Percentiles rank a stretch among this genome's conserved stretches.
These are phyloP conservation scores for Pythium chondricola DNA, from an alignment of 352 stramenopile species.

Conservation along the genomic window DNA sequence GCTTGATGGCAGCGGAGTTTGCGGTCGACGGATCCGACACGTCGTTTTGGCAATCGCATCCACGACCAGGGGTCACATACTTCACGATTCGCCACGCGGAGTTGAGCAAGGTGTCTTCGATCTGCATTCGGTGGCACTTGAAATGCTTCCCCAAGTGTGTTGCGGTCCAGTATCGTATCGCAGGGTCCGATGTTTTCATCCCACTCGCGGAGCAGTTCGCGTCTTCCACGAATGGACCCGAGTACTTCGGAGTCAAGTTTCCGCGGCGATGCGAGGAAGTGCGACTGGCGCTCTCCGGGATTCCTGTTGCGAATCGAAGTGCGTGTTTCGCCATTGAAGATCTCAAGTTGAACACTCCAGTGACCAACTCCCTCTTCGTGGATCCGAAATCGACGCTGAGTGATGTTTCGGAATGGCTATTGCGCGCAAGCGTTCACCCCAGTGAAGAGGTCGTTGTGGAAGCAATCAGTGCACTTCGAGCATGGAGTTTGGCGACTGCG, in stretches of 20 bases:
- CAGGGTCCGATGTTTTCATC: conserved; percentile 32
- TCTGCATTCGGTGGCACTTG: conserved; percentile 65
- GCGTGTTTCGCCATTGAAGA: conserved; percentile 64
- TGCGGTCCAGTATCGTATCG: conserved; percentile 42
- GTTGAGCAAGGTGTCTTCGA: conserved; percentile 43
- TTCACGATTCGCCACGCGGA: conserved; percentile 38
- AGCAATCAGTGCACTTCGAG: conserved; percentile 50
- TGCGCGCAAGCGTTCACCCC: conserved; percentile 32
- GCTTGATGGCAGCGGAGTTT: conserved; percentile 34
- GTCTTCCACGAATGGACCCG: conserved; percentile 15
- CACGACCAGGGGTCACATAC: conserved; percentile 42
- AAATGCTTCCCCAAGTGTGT: conserved; percentile 55
- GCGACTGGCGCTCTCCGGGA: conserved; percentile 59
- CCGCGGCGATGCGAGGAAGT: conserved; percentile 36
- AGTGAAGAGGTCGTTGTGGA: conserved; percentile 58
- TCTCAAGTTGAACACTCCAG: conserved; percentile 52
- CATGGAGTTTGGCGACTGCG: conserved; percentile 74
- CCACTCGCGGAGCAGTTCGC: conserved; percentile 27
- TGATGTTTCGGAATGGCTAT: conserved; percentile 59
- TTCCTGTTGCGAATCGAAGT: conserved; percentile 57
- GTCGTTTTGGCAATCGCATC: conserved; percentile 77
- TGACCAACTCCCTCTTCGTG: conserved; percentile 47
- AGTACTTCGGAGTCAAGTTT: conserved; percentile 36
- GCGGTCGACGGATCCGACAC: conserved; percentile 46
- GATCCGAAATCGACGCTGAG: conserved; percentile 50